These are phyloP conservation scores for Cinnamomum chago DNA, from an alignment of 164 flowering plant genomes.

Conservation along the genomic window DNA sequence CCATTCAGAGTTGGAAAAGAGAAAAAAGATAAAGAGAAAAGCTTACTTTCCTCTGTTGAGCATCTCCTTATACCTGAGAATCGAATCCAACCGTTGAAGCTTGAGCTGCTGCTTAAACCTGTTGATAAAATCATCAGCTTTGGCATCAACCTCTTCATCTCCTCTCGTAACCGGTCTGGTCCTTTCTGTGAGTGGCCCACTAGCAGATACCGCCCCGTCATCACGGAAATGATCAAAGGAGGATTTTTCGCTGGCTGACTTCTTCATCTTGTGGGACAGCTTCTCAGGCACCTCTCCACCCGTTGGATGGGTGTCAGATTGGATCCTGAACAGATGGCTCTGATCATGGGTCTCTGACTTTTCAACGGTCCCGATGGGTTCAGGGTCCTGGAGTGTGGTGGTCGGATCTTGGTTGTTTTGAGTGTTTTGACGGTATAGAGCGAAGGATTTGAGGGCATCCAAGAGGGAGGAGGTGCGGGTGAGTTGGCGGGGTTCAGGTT, in stretches of 20 bases:
- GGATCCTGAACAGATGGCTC: not conserved
- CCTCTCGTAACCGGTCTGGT: constrained; percentile 7
- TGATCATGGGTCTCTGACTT: not conserved
- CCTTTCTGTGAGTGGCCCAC: constrained; percentile 19
- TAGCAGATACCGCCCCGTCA: constrained; percentile 16
- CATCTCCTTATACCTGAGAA: constrained; percentile 37
- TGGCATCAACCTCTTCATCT: constrained; percentile 43
- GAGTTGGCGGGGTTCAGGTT: not conserved
- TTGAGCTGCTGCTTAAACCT: constrained; percentile 50
- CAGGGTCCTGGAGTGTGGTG: not conserved
- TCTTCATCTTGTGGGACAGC: constrained; percentile 24
- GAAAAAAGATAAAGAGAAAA: no score
- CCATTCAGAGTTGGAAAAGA: no score
- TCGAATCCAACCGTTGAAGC: constrained; percentile 45
- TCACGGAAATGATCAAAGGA: constrained; percentile 7
- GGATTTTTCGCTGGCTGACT: constrained; percentile 25
- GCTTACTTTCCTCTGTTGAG: constrained; percentile 18
- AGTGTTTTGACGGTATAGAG: constrained; percentile 16
- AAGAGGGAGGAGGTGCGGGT: constrained; percentile 25
- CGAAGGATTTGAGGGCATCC: constrained; percentile 35
- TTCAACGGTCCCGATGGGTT: constrained; percentile 3
- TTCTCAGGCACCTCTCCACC: constrained; percentile 10
- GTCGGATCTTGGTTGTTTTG: not conserved
- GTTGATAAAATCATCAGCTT: constrained; percentile 55
- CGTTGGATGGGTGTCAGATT: constrained; percentile 12